Evolutionary conservation across 805 yeast genomes (phyloP).

Genomic region (Saccharomyces jurei): DNA sequence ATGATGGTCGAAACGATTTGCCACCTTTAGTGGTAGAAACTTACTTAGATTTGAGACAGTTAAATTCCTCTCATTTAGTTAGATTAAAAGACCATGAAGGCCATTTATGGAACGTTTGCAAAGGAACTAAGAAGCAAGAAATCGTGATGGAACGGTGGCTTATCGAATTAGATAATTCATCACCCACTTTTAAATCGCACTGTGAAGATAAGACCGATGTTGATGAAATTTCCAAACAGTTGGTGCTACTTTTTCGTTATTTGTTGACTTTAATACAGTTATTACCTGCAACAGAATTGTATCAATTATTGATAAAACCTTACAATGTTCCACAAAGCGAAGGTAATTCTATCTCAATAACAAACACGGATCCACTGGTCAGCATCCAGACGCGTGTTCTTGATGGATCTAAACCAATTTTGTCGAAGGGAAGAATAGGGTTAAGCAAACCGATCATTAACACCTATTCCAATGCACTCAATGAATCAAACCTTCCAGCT

Average conservation of each 20-base stretch:
- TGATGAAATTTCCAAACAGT: conserved; percentile 56
- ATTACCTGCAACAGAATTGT: conserved; percentile 63
- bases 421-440: conserved; percentile 79
- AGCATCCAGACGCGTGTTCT: conserved; percentile 50
- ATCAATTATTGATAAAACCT: conserved; percentile 34
- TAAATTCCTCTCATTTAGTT: conserved; percentile 50
- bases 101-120: conserved; percentile 48
- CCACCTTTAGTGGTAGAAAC: conserved; percentile 88
- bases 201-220: conserved; percentile 11
- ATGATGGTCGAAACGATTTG: conserved; percentile 37
- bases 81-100: conserved; percentile 49
- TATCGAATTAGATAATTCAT: conserved; percentile 55
- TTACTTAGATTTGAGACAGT: conserved; percentile 55
- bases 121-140: conserved; percentile 61
- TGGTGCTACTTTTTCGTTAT: conserved; percentile 66
- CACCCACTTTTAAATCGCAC: conserved; percentile 31
- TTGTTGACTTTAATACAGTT: conserved; percentile 57
- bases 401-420: conserved; percentile 72
- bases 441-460: conserved; percentile 57
- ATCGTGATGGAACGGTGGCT: conserved; percentile 94
- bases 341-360: background rate
- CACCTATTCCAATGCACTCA: conserved; percentile 27
- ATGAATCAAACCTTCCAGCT: conserved; percentile 33
- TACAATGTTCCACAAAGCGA: conserved; percentile 7
- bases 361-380: background rate